Base-by-base conservation (phyloP, 768 basidiomycete genomes). In the Chalciporus piperatus region DNA sequence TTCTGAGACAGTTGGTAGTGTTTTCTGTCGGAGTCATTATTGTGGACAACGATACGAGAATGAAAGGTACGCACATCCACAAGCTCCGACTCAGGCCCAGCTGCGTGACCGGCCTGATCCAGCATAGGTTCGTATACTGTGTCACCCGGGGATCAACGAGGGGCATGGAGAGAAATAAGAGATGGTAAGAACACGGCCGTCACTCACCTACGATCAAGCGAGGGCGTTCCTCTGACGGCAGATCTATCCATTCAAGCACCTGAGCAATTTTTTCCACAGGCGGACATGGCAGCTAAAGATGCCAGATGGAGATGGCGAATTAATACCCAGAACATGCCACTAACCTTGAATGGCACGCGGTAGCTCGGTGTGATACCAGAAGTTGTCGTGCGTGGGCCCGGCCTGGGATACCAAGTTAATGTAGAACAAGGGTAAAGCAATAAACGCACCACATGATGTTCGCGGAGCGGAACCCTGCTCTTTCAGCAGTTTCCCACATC, bases 401-500 rank as follows among this genome's bases (percentile, higher is more conserved):
- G 58, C 58, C 55, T 63, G 17, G 17, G 41, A n/a, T 4, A 44
- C 38, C 25, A 38, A 37, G 22, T 22, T 16, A 8, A 39, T 20
- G 35, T 23, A 17, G 5, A 23, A 22, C 14, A 27, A 27, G 16
- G 28, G 16, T 5, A 28, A 19, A 20, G 17, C 4, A 1, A 43
- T 7, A 38, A 20, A 74, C 83, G 42, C 51, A 90, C 90, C 92
- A 96, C 92, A 95, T 94, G 23, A 92, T 72, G 59, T 92, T 92
- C 1, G 89, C 91, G 11, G 88, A 86, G 40, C 77, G 73, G 22
- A 91, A 65, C 0, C 84, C 85, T n/a, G 85, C 82, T 52, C 79
- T 84, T 55, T 77, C 79, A 3, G 83, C 88, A 0, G 91, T 93
- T 64, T 91, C 90, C 92, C 92, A 95, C 76, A 93, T 87, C 89